phyloP scores from a whole-genome alignment of 2,329 filamentous ascomycete genomes.

The Colletotrichum sp. region DNA sequence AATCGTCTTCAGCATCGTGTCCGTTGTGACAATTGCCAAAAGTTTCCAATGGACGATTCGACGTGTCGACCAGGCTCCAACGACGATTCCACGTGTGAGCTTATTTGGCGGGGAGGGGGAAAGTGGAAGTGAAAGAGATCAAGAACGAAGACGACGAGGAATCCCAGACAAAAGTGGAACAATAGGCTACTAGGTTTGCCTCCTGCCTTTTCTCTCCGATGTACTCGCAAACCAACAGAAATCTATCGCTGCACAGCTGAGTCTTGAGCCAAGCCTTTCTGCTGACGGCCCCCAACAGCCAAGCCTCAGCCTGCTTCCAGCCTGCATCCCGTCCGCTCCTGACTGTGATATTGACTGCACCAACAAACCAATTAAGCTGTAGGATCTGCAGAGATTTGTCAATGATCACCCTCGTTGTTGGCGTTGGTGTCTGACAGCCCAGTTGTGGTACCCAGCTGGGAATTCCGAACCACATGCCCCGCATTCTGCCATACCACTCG shows the following conservation, averaged over 20 bases:
- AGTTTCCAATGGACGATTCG: rapidly evolving
- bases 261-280: not conserved
- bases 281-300: not conserved
- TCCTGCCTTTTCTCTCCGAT: not conserved
- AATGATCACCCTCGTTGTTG: not conserved
- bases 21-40: rapidly evolving
- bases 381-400: not conserved
- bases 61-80: not conserved
- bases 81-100: not conserved
- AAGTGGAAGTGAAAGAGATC: not conserved
- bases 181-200: not conserved
- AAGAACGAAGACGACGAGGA: not conserved
- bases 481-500: not conserved
- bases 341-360: not conserved
- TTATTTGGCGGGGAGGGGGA: not conserved
- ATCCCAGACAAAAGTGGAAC: not conserved
- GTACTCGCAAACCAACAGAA: not conserved
- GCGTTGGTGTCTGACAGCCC: not conserved
- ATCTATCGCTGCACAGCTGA: rapidly evolving
- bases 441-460: not conserved
- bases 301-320: not conserved
- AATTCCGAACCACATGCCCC: not conserved
- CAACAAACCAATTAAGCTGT: rapidly evolving
- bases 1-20: not conserved
- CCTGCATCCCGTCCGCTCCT: not conserved